Base-by-base conservation (phyloP, 345 rosid species). In the Toxicodendron radicans region DNA sequence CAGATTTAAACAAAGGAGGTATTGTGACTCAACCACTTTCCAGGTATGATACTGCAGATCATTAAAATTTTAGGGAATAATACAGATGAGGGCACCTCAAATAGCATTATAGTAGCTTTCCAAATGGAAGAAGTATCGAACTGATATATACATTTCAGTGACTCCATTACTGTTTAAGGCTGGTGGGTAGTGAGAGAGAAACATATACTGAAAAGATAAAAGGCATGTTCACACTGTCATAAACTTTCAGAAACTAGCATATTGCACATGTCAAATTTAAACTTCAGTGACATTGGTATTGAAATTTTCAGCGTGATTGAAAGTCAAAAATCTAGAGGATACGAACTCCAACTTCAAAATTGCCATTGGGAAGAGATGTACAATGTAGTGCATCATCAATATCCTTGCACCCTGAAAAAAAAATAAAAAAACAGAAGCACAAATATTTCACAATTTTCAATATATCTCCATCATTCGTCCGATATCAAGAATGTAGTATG, bases 321-420 rank as follows among this genome's bases (percentile, higher is more conserved):
- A 7, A 64, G n/a, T 64, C 45, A 65, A 35, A 66, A 64, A 41
- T 52, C 66, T 46, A 58, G 32, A 87, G 95, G 99, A 91, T 93
- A 93, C 99, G 99, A 58, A 95, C 99, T 85, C 99, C 99, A 87
- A 93, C 91, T 88, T 91, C 99, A 79, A 88, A 95, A 82, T 93
- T 91, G 81, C 98, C 98, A 69, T 80, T 90, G 27, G 91, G 84
- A 80, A 93, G 97, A 46, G 86, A 75, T 60, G 86, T 89, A 70
- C 97, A 95, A 77, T 95, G 97, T 72, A 95, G 78, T 58, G 99
- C 99, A 83, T 95, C 99, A 84, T 95, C 98, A 84, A 95, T 95
- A 86, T 95, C 99, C 83, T 85, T 95, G 90, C 99, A 93, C 9
- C 98, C 98, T 93, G 82, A 69, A 79, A 38, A 38, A 38, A 35